Conservation (phyloP, 2,329 filamentous ascomycete genomes). For the Colletotrichum camelliae region DNA sequence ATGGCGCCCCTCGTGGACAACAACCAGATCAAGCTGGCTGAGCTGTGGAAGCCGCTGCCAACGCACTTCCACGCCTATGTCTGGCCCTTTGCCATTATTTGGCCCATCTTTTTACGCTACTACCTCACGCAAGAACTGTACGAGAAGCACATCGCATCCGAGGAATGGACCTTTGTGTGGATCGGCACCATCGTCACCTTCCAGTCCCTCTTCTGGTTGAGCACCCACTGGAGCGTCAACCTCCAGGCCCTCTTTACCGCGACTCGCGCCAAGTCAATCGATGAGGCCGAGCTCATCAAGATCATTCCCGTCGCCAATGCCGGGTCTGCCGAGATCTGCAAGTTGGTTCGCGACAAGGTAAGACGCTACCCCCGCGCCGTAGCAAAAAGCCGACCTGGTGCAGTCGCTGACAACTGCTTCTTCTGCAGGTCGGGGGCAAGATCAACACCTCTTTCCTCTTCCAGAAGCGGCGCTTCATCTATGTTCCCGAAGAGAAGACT, state of each 20-base stretch:
- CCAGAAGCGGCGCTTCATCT: constrained; percentile 96
- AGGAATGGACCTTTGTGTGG: constrained; percentile 98
- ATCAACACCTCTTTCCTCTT: constrained; percentile 88
- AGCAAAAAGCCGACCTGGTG: background rate
- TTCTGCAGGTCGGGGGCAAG: constrained; percentile 68
- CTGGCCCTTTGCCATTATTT: constrained; percentile 90
- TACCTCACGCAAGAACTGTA: constrained; percentile 87
- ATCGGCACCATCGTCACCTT: constrained; percentile 84
- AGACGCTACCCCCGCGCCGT: background rate
- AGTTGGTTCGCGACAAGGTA: constrained; percentile 73
- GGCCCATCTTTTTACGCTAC: constrained; percentile 89
- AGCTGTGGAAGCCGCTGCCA: constrained; percentile 86
- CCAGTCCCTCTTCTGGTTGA: constrained; percentile 91
- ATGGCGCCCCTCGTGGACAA: constrained; percentile 91
- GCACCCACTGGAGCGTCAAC: constrained; percentile 97
- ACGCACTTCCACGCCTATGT: constrained; percentile 84
- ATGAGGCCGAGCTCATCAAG: constrained; percentile 86
- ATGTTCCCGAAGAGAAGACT: constrained; percentile 70
- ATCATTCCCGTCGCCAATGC: constrained; percentile 90
- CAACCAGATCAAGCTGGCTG: constrained; percentile 84
- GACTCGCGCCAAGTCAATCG: constrained; percentile 69
- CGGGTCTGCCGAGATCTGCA: constrained; percentile 86
- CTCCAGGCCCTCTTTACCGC: constrained; percentile 84
- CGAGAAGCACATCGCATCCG: constrained; percentile 87
- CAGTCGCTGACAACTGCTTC: background rate